Base-by-base conservation (phyloP, 2,329 filamentous ascomycete genomes). In the Metarhizium humberi region DNA sequence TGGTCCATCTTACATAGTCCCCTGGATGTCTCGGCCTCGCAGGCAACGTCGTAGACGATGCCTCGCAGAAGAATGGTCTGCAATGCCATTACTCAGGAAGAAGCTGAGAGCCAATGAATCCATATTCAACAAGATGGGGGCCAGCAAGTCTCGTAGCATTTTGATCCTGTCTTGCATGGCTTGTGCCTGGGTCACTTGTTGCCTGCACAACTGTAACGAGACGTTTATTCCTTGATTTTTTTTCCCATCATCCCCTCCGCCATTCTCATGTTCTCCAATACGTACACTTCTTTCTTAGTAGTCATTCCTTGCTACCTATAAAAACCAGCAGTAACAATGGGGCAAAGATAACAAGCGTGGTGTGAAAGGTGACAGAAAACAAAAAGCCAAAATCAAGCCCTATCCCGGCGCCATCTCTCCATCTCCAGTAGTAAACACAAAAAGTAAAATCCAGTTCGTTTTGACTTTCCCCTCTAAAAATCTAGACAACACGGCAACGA, bases 1-100 rank as follows among this genome's bases (percentile, higher is more conserved):
- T 13, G 25, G 20, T 14, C 20, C 20, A 16, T 29, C 20, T 48
- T 6, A 29, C 56, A 51, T 49, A 58, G 58, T 58, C 51, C 38
- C 59, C 56, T 60, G 56, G 50, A 57, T 58, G 59, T 60, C 57
- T 60, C 57, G 54, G 43, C 30, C 49, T 54, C 42, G 42, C 47
- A 51, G 48, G 36, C 38, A 45, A 51, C 50, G 42, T 47, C 45
- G 42, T 55, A 52, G 51, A 55, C 54, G 53, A 57, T 57, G 56
- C 56, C 56, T 52, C 56, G 49, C 50, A 54, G 53, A 57, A 57
- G 56, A 55, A 57, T 57, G 53, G 36, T 32, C 13, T 32, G 46
- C 45, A 48, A 14, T 29, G 45, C 25, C 25, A 48, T 48, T 48
- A 50, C 53, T 50, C 54, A 6, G 16, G 20, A 30, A 36, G 16